A percentile compares a stretch with the other conserved stretches of the same genome.
phyloP scores from a whole-genome alignment of 1,284 basidiomycete species.

The Ustilago curta region DNA sequence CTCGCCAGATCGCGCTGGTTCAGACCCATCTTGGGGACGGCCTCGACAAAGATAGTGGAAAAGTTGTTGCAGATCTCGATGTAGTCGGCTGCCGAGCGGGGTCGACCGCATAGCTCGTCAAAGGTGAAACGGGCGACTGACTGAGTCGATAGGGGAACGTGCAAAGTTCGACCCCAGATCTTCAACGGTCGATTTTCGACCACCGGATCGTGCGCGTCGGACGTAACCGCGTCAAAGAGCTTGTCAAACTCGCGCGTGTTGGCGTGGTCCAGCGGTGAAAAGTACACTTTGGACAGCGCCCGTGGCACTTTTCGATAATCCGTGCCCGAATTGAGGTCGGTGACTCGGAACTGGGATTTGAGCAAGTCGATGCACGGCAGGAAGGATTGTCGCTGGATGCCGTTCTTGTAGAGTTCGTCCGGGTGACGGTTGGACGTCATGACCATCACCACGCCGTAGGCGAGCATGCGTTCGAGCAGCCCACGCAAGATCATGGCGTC shows the following conservation, averaged over 20 bases:
- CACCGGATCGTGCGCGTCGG: slow-evolving; percentile 74
- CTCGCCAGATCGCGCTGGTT: slow-evolving; percentile 86
- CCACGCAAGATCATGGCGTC: slow-evolving; percentile 97
- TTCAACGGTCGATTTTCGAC: slow-evolving; percentile 77
- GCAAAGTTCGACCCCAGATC: slow-evolving; percentile 88
- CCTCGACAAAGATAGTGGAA: slow-evolving; percentile 85
- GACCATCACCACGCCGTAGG: slow-evolving; percentile 90
- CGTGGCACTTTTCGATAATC: slow-evolving; percentile 73
- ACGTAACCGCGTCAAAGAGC: slow-evolving; percentile 80
- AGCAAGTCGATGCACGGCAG: slow-evolving; percentile 94
- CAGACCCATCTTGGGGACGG: slow-evolving; percentile 87
- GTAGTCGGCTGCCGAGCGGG: slow-evolving; percentile 94
- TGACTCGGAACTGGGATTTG: slow-evolving; percentile 85
- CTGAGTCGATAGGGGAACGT: slow-evolving; percentile 74
- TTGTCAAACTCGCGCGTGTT: slow-evolving; percentile 81
- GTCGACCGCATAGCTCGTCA: slow-evolving; percentile 85
- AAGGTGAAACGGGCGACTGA: slow-evolving; percentile 89
- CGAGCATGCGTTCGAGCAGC: slow-evolving; percentile 84
- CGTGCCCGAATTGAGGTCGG: slow-evolving; percentile 92
- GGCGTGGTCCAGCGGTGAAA: slow-evolving; percentile 79
- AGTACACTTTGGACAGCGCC: slow-evolving; percentile 87
- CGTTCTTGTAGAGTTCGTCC: slow-evolving; percentile 97
- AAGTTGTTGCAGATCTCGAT: slow-evolving; percentile 91
- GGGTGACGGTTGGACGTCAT: slow-evolving; percentile 99
- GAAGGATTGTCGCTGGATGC: slow-evolving; percentile 96